Evolutionary conservation across 2,329 filamentous ascomycete genomes (phyloP), one percentile per base, ranked within the genome.

Genomic region (Pestalotiopsis sp.): DNA sequence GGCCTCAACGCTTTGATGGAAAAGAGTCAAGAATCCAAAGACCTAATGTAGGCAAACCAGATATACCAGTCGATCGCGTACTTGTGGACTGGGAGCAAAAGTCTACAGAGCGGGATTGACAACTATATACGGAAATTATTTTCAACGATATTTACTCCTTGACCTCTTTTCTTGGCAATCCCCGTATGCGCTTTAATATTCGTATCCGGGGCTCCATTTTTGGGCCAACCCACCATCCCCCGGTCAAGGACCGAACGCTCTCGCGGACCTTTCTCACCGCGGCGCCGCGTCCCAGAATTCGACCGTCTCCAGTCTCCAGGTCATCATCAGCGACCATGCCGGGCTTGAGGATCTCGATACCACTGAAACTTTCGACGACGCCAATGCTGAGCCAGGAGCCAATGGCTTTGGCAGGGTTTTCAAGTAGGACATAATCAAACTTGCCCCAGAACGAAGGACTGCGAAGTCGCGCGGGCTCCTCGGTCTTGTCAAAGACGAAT

Each of bases 141-240:
- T 45, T 9, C 45, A 52, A n/a, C 5, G 45, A n/a, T 66, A 69
- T 55, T 73, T 68, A 78, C 67, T 72, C 71, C 27, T 73, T 72
- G 17, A 77, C 76, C 64, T 73, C 71, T 69, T 71, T 69, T 67
- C 76, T 72, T 39, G 74, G 74, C 25, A 73, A 72, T 31, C 75
- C 76, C 11, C 77, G 68, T 69, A 76, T 36, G 58, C 73, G 76
- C 70, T 79, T 83, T 76, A 90, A 74, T 20, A 90, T 82, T 71
- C 83, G 78, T 58, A 90, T 83, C 65, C 82, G 80, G 5, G 88
- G 87, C 70, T 82, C 82, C 87, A 91, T 90, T 71, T 84, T 82
- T 27, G 89, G 89, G 0, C 90, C 90, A 72, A 88, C 72, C 89
- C 90, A 92, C 87, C 88, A 91, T 0, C 90, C 90, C 2, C 88